Base-by-base conservation (phyloP, 768 basidiomycete genomes). In the Neoboletus brunneissimus region DNA sequence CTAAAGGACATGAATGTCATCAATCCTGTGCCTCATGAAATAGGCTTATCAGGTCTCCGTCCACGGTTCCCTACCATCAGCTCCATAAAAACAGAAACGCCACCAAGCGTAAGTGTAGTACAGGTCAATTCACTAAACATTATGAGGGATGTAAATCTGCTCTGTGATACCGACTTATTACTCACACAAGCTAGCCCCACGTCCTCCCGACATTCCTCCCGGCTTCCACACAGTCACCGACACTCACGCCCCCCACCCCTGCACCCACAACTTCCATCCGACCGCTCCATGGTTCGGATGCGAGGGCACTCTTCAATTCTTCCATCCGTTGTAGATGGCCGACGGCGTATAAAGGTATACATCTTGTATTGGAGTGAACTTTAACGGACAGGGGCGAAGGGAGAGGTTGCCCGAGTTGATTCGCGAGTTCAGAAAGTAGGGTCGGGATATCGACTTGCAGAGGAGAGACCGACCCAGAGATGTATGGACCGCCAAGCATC, bases 401-500 rank as follows among this genome's bases (percentile, higher is more conserved):
- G 3, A 87, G 71, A 5, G 65, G 57, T 34, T 55, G 66, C 13
- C 73, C 73, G 8, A 87, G 71, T 50, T 86, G 83, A 29, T 65
- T 57, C 47, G 74, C 73, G n/a, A 85, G 70, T 25, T 67, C 73
- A 38, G 64, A 67, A 37, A 64, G 62, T 8, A 62, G 54, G 29
- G 55, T 48, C 11, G 67, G 62, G 23, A 66, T 58, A 55, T 68
- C 65, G 51, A 75, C 43, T 48, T 56, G 64, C 55, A 64, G 52
- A n/a, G 58, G 44, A 20, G 59, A 29, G 48, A 23, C 45, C 2
- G 47, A 49, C 58, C 52, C 52, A 27, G 42, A 54, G 27, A 51
- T 60, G 62, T 91, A 85, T 1, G 92, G 88, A 0, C 93, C 94
- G 20, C 94, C 93, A 23, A 94, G 73, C 92, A 99, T 95, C 43